Percentiles rank a stretch among this genome's conserved stretches.
phyloP scores from a whole-genome alignment of 257 asterid genomes.

The Petrea volubilis region DNA sequence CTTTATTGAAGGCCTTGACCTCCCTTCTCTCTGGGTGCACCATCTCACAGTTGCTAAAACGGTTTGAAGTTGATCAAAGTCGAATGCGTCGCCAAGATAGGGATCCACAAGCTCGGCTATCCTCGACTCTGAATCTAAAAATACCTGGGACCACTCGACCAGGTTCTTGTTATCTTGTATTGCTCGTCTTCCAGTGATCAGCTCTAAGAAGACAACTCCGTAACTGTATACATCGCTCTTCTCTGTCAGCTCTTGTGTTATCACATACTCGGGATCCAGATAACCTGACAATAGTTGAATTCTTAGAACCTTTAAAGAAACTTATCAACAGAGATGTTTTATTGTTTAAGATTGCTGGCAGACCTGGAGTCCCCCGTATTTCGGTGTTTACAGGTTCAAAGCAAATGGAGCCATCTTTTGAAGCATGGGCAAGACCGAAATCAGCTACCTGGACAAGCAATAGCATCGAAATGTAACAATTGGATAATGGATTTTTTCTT shows the following conservation, averaged over 20 bases:
- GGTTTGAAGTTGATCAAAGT: slow-evolving; percentile 76
- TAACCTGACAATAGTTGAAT: slow-evolving; percentile 54
- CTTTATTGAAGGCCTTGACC: slow-evolving; percentile 83
- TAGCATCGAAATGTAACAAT: not conserved
- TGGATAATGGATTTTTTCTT: not conserved
- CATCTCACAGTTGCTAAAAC: slow-evolving; percentile 54
- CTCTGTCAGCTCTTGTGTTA: slow-evolving; percentile 85
- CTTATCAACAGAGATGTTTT: not conserved
- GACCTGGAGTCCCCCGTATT: slow-evolving; percentile 95
- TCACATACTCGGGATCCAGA: slow-evolving; percentile 85
- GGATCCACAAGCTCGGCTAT: slow-evolving; percentile 73
- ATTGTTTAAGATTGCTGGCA: slow-evolving; percentile 14
- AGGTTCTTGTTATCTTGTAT: slow-evolving; percentile 81
- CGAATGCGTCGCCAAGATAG: slow-evolving; percentile 58
- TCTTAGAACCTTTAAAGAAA: not conserved
- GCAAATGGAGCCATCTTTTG: slow-evolving; percentile 88
- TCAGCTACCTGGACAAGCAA: slow-evolving; percentile 76
- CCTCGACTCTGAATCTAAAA: slow-evolving; percentile 51
- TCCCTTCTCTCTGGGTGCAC: slow-evolving; percentile 88
- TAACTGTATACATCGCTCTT: slow-evolving; percentile 91
- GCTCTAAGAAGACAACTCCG: slow-evolving; percentile 79
- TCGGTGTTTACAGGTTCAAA: slow-evolving; percentile 94
- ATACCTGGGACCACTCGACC: slow-evolving; percentile 76
- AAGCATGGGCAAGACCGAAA: slow-evolving; percentile 96
- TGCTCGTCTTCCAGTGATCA: slow-evolving; percentile 72